A percentile compares a stretch with the other conserved stretches of the same genome.
These are phyloP conservation scores for Russula griseocarnosa DNA, from an alignment of 768 basidiomycete genomes.

Conservation along the genomic window DNA sequence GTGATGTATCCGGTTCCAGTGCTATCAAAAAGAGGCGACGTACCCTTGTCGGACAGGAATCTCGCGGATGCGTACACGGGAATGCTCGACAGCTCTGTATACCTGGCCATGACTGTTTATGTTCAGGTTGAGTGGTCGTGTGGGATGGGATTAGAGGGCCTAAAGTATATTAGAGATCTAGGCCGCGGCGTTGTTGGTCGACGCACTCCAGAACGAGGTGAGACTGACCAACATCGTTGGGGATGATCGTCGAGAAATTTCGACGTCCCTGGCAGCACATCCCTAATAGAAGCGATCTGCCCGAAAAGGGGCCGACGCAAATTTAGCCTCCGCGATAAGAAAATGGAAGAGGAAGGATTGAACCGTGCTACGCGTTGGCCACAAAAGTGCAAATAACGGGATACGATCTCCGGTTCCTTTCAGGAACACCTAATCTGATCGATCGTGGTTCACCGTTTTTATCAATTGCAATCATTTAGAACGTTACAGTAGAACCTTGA, in stretches of 20 bases:
- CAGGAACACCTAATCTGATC: not conserved
- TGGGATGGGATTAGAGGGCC: not conserved
- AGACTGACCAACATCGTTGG: not conserved
- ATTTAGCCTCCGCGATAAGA: not conserved
- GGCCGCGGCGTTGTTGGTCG: not conserved
- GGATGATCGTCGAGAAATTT: too few relatives aligned
- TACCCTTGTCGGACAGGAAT: conserved; percentile 26
- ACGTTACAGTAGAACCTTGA: too few relatives aligned
- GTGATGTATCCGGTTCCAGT: not conserved
- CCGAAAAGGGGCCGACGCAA: not conserved
- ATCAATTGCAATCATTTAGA: conserved; percentile 1
- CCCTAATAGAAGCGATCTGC: too few relatives aligned
- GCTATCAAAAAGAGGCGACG: not conserved
- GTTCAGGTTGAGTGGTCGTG: conserved; percentile 10
- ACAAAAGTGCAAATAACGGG: too few relatives aligned
- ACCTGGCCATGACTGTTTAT: conserved; percentile 18
- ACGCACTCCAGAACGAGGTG: not conserved
- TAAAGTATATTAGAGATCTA: conserved; percentile 3
- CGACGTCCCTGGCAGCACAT: too few relatives aligned
- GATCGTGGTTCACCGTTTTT: not conserved
- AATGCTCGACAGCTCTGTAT: conserved; percentile 22
- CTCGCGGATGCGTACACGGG: conserved; percentile 20
- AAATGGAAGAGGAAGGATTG: not conserved
- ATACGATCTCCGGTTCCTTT: not conserved
- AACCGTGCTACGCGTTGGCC: too few relatives aligned